A percentile compares a stretch with the other conserved stretches of the same genome.
These are phyloP conservation scores for Thalassiosira mediterranea DNA, from an alignment of 352 stramenopile genomes.

Conservation along the genomic window DNA sequence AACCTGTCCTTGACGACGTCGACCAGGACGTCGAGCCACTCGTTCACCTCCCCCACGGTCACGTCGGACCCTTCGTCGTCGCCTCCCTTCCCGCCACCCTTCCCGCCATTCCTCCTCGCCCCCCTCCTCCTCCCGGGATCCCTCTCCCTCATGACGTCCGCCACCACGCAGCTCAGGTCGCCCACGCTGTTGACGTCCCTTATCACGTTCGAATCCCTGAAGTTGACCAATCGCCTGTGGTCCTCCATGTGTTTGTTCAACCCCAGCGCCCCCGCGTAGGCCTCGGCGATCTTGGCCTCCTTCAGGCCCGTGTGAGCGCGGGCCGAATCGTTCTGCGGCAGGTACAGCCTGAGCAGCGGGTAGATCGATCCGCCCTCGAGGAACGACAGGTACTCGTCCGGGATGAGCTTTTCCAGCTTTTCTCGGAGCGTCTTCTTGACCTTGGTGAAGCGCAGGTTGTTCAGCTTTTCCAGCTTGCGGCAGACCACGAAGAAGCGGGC, in stretches of 20 bases:
- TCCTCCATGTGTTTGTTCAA: conserved; percentile 20
- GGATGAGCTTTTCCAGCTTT: conserved; percentile 42
- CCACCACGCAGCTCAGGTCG: conserved; percentile 65
- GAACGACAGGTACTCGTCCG: conserved; percentile 30
- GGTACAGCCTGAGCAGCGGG: conserved; percentile 71
- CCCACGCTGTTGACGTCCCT: conserved; percentile 40
- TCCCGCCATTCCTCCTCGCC: no score
- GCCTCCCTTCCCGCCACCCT: no score
- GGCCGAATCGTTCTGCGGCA: conserved; percentile 68
- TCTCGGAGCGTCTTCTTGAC: conserved; percentile 22
- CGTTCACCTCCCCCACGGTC: conserved; percentile 77
- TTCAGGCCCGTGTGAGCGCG: conserved; percentile 67
- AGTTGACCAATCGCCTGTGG: conserved; percentile 18
- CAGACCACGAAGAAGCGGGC: conserved; percentile 51
- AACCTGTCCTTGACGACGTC: conserved; percentile 39
- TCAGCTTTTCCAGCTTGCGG: conserved; percentile 56
- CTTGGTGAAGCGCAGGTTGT: conserved; percentile 37
- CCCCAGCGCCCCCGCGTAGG: conserved; percentile 65
- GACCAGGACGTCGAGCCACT: conserved; percentile 76
- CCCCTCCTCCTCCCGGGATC: conserved; percentile 14
- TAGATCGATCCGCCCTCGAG: conserved; percentile 54
- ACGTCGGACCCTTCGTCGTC: conserved; percentile 48
- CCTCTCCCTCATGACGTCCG: conserved; percentile 59
- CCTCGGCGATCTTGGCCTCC: conserved; percentile 68
- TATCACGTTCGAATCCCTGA: conserved; percentile 12